Base-by-base conservation (phyloP, 176 grass and related monocot genomes). In the Elaeis guineensis region DNA sequence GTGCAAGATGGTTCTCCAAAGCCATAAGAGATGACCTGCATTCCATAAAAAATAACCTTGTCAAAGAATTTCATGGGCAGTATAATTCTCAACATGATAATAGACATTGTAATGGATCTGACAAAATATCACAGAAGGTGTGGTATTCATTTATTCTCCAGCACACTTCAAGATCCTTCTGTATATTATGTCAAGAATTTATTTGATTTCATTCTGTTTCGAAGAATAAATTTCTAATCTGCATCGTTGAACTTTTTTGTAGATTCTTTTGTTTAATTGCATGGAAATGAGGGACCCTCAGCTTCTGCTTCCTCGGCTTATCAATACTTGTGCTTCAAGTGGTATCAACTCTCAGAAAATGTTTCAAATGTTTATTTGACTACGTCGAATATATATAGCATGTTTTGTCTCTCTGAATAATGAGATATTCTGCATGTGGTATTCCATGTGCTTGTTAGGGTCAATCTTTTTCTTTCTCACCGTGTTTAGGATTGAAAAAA, bases 191-290 rank as follows among this genome's bases (percentile, higher is more conserved):
- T 4, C 19, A 30, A 5, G 8, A 44, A 44, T 44, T 44, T 44
- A 44, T 44, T 44, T 44, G 12, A 14, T 44, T 44, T 60, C 25
- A 44, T 69, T 28, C 52, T 57, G 16, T 56, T 69, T 14, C 21
- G 17, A 51, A 51, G 39, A 8, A 19, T 61, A 8, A 52, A 29
- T 69, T 30, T 49, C 6, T 57, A 53, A 54, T n/a, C n/a, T 17
- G 16, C 50, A 53, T 54, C 1, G 35, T 54, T 67, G 16, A n/a
- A 49, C 19, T 3, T 2, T 57, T 49, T 2, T 60, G 57, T 48
- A 71, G 69, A 52, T 71, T 51, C 69, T 71, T 71, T 71, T 71
- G 69, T 71, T 71, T 71, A 71, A 71, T 39, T 71, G 69, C 69
- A 71, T 71, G 69, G 69, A 61, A 23, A 51, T 50, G 44, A 71